Evolutionary conservation across 2,329 filamentous ascomycete species (phyloP).

Genomic region (Monosporascus sp.): DNA sequence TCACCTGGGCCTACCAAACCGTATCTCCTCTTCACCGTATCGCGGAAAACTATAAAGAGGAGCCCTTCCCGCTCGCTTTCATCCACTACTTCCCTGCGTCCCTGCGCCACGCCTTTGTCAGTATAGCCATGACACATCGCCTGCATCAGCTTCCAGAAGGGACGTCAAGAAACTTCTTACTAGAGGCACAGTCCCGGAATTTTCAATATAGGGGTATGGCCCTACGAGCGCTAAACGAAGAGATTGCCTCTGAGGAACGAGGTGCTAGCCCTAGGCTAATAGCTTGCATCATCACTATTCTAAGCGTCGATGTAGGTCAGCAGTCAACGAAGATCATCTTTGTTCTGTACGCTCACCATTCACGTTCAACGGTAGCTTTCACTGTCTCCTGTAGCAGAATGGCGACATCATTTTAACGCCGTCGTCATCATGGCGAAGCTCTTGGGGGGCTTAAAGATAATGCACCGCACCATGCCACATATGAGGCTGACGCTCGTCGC

Average conservation of each 20-base stretch:
- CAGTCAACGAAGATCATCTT: too few species aligned
- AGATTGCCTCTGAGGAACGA: conserved; percentile 16
- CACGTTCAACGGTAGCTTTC: neutral
- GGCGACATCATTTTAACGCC: conserved; percentile 27
- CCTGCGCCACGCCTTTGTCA: conserved; percentile 13
- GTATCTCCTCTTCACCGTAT: conserved; percentile 11
- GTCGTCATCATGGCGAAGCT: conserved; percentile 22
- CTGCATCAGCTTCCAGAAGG: conserved; percentile 9
- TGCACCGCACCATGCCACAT: conserved; percentile 8
- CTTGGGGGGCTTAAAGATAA: conserved; percentile 22
- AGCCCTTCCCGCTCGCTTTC: conserved; percentile 6
- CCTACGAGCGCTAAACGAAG: conserved; percentile 24
- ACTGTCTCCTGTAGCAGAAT: conserved; percentile 11
- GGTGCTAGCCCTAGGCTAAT: conserved; percentile 20
- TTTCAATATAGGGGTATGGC: conserved; percentile 23
- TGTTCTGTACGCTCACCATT: too few species aligned
- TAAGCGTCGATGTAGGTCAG: conserved; percentile 24
- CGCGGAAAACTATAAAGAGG: conserved; percentile 2
- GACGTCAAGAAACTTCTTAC: conserved; percentile 1
- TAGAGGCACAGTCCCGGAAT: conserved; percentile 6
- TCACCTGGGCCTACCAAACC: conserved; percentile 25
- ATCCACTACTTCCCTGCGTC: conserved; percentile 8
- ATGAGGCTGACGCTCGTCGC: conserved; percentile 8
- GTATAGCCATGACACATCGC: conserved; percentile 15
- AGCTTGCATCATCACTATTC: conserved; percentile 21